Conservation (phyloP, 2,329 filamentous ascomycete genomes). For the Botrytis byssoidea region DNA sequence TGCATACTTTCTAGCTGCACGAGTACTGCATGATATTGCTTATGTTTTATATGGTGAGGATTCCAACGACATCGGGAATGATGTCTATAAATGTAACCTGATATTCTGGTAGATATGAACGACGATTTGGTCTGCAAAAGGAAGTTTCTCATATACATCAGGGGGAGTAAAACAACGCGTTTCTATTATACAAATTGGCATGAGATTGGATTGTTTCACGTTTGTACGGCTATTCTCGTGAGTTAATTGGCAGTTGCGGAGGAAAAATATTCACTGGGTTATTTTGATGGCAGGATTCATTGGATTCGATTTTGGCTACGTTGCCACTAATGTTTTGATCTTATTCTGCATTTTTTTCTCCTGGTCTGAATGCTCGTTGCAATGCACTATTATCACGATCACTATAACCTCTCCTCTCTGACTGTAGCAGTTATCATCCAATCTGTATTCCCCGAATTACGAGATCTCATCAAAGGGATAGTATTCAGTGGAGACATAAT, state of each 20-base stretch:
- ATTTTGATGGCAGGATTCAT: background rate
- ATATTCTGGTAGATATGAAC: background rate
- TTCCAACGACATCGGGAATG: background rate
- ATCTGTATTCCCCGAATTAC: too few relatives aligned
- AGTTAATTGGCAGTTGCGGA: too few relatives aligned
- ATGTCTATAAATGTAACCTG: background rate
- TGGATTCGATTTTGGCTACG: background rate
- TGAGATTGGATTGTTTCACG: too few relatives aligned
- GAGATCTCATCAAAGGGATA: background rate
- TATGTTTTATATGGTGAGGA: background rate
- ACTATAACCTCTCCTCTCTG: background rate
- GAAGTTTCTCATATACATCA: background rate
- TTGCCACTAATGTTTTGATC: background rate
- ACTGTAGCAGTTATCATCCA: rapidly evolving
- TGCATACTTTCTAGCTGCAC: too few relatives aligned
- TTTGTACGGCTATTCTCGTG: too few relatives aligned
- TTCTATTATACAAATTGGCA: background rate
- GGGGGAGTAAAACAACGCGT: background rate
- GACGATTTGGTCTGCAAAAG: background rate
- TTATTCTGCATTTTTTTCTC: background rate
- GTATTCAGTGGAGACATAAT: background rate
- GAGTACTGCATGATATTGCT: background rate
- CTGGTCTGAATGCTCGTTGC: background rate
- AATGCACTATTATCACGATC: background rate
- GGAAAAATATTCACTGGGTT: background rate